Evolutionary conservation across 2,329 filamentous ascomycete genomes (phyloP).

Genomic region (Fusarium sacchari): DNA sequence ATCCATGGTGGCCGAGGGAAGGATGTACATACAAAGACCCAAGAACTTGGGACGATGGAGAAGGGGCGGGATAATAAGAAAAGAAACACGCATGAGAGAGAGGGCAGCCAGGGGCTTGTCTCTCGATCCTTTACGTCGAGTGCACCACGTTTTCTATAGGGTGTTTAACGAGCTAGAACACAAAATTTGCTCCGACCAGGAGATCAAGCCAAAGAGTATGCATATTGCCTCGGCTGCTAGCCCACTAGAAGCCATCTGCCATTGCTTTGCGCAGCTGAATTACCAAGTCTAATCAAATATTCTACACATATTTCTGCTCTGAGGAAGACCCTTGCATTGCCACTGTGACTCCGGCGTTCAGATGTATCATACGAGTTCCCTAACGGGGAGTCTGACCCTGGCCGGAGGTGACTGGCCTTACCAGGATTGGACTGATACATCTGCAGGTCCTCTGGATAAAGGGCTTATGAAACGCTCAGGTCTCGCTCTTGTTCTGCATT

Average conservation of each 20-base stretch:
- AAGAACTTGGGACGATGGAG: conserved; percentile 8
- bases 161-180: conserved; percentile 10
- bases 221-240: neutral
- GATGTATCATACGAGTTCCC: neutral
- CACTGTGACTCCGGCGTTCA: conserved; percentile 6
- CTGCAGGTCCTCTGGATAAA: neutral
- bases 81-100: neutral
- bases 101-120: neutral
- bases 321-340: neutral
- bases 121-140: neutral
- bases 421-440: neutral
- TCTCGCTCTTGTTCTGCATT: neutral
- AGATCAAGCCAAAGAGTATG: neutral
- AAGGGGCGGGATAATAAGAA: conserved; percentile 24
- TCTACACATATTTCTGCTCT: neutral
- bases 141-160: conserved; percentile 14
- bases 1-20: conserved; percentile 28
- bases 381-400: neutral
- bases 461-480: conserved; percentile 2
- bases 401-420: neutral
- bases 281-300: neutral
- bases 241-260: neutral
- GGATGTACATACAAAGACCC: conserved; percentile 15
- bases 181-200: neutral
- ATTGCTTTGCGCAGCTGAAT: neutral